Percentiles rank a stretch among this genome's conserved stretches.
These are phyloP conservation scores for Boletus speciosus DNA, from an alignment of 768 basidiomycete species.

Conservation along the genomic window DNA sequence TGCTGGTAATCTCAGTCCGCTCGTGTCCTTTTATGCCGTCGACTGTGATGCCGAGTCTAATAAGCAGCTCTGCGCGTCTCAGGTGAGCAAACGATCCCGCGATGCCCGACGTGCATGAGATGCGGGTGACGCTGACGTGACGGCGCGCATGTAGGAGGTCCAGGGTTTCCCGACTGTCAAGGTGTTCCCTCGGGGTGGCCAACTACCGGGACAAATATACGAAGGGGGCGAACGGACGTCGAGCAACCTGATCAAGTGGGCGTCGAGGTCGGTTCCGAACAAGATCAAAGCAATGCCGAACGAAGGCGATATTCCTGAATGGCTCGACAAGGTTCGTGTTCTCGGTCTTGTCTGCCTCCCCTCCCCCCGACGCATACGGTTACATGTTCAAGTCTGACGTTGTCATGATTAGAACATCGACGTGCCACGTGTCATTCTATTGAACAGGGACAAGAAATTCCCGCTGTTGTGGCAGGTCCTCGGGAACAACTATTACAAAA, in stretches of 20 bases:
- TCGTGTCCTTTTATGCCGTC: conserved; percentile 88
- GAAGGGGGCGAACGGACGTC: conserved; percentile 68
- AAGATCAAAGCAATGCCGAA: conserved; percentile 58
- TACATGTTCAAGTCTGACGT: not conserved
- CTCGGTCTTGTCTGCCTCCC: not conserved
- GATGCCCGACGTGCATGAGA: not conserved
- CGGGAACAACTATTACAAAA: conserved; percentile 63
- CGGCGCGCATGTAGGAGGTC: conserved; percentile 47
- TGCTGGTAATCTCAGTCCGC: conserved; percentile 70
- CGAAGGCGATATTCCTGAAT: conserved; percentile 54
- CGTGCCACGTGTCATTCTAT: conserved; percentile 57
- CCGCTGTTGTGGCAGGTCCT: conserved; percentile 82
- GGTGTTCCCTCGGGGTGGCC: conserved; percentile 76
- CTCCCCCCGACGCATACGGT: not conserved
- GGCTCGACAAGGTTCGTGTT: conserved; percentile 62
- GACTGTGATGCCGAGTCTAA: conserved; percentile 86
- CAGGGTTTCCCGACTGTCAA: conserved; percentile 95
- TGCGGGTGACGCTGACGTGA: not conserved
- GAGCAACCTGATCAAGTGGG: conserved; percentile 72
- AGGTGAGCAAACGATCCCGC: conserved; percentile 38
- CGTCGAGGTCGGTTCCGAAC: conserved; percentile 69
- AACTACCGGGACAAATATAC: conserved; percentile 60
- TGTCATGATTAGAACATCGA: conserved; percentile 32
- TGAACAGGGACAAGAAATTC: conserved; percentile 72
- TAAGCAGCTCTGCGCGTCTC: conserved; percentile 77